Conservation (phyloP, 768 basidiomycete species). For the Floccularia luteovirens region DNA sequence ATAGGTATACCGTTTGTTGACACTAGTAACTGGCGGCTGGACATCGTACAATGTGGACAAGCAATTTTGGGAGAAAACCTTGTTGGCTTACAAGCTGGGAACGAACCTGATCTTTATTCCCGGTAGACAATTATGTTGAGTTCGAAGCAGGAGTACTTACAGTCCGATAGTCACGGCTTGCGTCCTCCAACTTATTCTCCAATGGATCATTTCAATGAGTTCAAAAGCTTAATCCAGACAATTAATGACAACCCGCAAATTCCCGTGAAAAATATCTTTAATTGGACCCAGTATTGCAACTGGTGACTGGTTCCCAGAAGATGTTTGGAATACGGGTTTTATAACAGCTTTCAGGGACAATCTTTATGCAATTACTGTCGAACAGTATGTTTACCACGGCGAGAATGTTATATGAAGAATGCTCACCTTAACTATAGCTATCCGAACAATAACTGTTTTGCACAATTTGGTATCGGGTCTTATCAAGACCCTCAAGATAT, state of each 20-base stretch:
- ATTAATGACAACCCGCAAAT: conserved; percentile 31
- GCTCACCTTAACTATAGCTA: conserved; percentile 36
- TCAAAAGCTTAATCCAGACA: conserved; percentile 36
- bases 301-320: conserved; percentile 46
- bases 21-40: conserved; percentile 42
- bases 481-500: conserved; percentile 33
- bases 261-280: conserved; percentile 34
- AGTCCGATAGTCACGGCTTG: too few species aligned
- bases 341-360: conserved; percentile 29
- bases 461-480: conserved; percentile 35
- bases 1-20: conserved; percentile 67
- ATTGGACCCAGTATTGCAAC: conserved; percentile 50
- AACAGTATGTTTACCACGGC: conserved; percentile 35
- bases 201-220: conserved; percentile 47
- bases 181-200: conserved; percentile 35
- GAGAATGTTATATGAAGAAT: conserved; percentile 13
- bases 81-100: conserved; percentile 64
- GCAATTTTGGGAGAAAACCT: conserved; percentile 61
- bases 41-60: conserved; percentile 54
- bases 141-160: too few species aligned
- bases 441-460: conserved; percentile 54
- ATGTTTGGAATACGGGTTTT: conserved; percentile 50
- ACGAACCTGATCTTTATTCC: conserved; percentile 60
- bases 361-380: conserved; percentile 43
- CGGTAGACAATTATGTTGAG: too few species aligned